Conservation (phyloP, 73 alveolate species). For the Paramecium tetraurelia region DNA sequence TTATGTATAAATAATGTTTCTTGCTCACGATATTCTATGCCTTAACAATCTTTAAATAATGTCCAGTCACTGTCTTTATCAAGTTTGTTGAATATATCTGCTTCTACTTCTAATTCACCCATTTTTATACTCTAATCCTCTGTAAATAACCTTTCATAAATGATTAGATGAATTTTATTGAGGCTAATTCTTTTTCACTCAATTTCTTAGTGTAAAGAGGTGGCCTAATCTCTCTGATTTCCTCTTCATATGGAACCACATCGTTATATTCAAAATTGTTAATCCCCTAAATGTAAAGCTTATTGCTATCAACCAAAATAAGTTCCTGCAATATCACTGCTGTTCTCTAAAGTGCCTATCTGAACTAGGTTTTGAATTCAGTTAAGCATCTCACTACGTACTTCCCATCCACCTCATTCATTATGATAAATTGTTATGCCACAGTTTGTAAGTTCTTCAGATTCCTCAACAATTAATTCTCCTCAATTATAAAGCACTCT, state of each 20-base stretch:
- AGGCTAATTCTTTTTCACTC: neutral
- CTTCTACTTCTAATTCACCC: neutral
- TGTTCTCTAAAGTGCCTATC: neutral
- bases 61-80: neutral
- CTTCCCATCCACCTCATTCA: neutral
- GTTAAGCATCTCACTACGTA: neutral
- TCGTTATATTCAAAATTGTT: slow-evolving; percentile 13
- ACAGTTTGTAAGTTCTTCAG: neutral
- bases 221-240: neutral
- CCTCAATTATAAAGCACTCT: neutral
- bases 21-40: neutral
- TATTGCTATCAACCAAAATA: neutral
- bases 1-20: neutral
- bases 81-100: neutral
- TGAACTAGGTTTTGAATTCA: neutral
- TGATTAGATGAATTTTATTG: neutral
- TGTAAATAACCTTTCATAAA: neutral
- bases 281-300: neutral
- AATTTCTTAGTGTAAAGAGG: neutral
- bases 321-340: neutral
- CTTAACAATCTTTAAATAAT: neutral
- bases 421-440: neutral
- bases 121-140: neutral
- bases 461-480: neutral
- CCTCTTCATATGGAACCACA: neutral